Conservation (phyloP, 1,284 basidiomycete genomes). For the Schizopora paradoxa region DNA sequence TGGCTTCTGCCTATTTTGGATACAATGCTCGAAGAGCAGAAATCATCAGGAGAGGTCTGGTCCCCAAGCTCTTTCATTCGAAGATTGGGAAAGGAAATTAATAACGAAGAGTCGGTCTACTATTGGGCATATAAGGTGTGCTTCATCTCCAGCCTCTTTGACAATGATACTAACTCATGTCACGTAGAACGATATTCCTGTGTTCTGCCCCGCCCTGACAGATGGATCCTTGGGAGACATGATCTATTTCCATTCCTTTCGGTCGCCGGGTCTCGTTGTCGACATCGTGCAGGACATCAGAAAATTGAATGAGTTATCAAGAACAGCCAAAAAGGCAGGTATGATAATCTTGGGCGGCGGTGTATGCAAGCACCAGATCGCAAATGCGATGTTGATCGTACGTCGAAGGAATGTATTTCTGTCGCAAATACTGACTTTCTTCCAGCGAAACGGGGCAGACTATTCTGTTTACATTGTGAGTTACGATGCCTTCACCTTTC, state of each 20-base stretch:
- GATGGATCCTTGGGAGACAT: slow-evolving; percentile 98
- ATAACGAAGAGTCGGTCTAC: slow-evolving; percentile 96
- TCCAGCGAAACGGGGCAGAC: slow-evolving; percentile 93
- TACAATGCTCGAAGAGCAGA: slow-evolving; percentile 87
- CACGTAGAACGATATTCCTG: slow-evolving; percentile 90
- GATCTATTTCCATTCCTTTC: slow-evolving; percentile 99
- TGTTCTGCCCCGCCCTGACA: slow-evolving; percentile 97
- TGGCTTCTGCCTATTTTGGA: slow-evolving; percentile 97
- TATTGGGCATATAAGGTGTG: slow-evolving; percentile 97
- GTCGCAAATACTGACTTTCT: slow-evolving; percentile 2
- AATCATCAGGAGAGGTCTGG: slow-evolving; percentile 72
- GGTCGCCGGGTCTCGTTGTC: slow-evolving; percentile 80
- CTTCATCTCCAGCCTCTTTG: slow-evolving; percentile 17
- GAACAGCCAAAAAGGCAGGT: slow-evolving; percentile 89
- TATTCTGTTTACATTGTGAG: slow-evolving; percentile 90
- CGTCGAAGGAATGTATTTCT: slow-evolving; percentile 22
- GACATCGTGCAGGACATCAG: slow-evolving; percentile 97
- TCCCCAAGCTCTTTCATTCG: slow-evolving; percentile 92
- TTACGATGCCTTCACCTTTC: slow-evolving; percentile 4
- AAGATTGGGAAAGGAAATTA: slow-evolving; percentile 90
- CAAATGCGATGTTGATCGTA: slow-evolving; percentile 98
- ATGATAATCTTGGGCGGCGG: slow-evolving; percentile 99
- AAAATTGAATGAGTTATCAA: slow-evolving; percentile 83
- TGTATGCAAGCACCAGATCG: slow-evolving; percentile 99
- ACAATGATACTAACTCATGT: slow-evolving; percentile 26